These are phyloP conservation scores for Lactarius pseudohatsudake DNA, from an alignment of 768 basidiomycete species.

Conservation along the genomic window DNA sequence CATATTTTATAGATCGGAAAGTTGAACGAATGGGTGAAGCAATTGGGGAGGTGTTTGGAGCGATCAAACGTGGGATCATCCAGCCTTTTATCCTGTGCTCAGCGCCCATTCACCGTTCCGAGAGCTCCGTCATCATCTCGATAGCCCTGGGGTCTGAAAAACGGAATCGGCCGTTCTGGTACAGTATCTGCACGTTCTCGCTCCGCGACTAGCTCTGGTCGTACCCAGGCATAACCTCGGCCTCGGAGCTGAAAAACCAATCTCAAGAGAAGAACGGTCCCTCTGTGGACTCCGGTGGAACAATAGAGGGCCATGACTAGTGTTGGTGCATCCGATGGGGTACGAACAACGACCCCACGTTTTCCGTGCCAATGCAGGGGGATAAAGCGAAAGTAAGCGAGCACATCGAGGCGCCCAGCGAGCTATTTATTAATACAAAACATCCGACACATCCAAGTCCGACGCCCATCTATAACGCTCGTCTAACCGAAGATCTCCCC, in stretches of 20 bases:
- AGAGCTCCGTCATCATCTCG: constrained; percentile 16
- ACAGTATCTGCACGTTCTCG: background rate
- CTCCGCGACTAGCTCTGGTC: background rate
- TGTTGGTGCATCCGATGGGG: background rate
- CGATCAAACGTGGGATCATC: constrained; percentile 1
- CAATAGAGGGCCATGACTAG: background rate
- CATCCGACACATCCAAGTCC: background rate
- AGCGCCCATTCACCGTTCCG: constrained; percentile 22
- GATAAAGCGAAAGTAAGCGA: background rate
- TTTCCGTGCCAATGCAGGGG: constrained; percentile 6
- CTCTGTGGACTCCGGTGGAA: background rate
- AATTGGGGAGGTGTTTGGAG: constrained; percentile 9
- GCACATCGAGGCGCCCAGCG: background rate
- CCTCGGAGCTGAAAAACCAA: background rate
- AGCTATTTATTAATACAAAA: constrained; percentile 4
- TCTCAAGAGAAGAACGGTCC: background rate
- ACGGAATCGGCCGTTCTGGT: constrained; percentile 14
- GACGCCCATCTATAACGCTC: background rate
- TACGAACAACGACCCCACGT: constrained; percentile 4
- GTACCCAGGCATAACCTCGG: constrained; percentile 15
- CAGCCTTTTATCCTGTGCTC: constrained; percentile 13
- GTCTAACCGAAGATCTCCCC: constrained; percentile 25
- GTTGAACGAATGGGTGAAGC: background rate
- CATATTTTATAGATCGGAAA: constrained; percentile 43
- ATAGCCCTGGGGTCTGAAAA: constrained; percentile 10